Evolutionary conservation across 139 green algal genomes (phyloP).

Genomic region (Auxenochlorella pyrenoidosa): DNA sequence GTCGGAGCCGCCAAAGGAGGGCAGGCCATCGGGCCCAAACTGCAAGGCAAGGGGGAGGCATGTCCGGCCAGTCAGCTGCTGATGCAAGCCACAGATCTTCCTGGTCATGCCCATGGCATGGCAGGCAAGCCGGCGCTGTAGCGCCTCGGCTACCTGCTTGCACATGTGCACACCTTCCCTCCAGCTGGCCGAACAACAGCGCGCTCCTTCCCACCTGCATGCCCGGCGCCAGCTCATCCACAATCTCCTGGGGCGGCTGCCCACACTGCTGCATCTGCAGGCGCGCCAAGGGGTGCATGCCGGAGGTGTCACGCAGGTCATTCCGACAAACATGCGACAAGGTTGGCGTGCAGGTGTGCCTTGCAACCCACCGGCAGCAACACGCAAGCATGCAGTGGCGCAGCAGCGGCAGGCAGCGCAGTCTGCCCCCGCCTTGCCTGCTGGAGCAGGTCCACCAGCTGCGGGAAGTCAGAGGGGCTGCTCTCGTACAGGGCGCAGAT

Average conservation of each 20-base stretch:
- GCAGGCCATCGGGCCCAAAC: constrained; percentile 30
- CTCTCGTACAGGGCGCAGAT: constrained; percentile 81
- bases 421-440: constrained; percentile 50
- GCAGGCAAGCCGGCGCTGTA: not conserved
- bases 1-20: not conserved
- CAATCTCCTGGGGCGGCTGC: constrained; percentile 83
- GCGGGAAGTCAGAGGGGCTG: constrained; percentile 65
- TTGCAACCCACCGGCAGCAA: no score
- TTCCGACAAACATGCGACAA: no score
- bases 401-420: not conserved
- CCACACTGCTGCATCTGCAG: constrained; percentile 86
- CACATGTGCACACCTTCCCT: no score
- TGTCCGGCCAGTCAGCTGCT: not conserved
- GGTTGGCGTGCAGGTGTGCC: no score
- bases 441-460: constrained; percentile 80
- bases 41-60: not conserved
- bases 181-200: not conserved
- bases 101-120: not conserved
- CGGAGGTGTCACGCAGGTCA: no score
- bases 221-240: constrained; percentile 78
- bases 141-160: not conserved
- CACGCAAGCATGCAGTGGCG: not conserved
- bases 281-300: not conserved
- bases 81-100: not conserved
- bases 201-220: not conserved